Percentiles rank a stretch among this genome's conserved stretches.
phyloP scores from a whole-genome alignment of 345 rosid genomes.

The Triadica sebifera region DNA sequence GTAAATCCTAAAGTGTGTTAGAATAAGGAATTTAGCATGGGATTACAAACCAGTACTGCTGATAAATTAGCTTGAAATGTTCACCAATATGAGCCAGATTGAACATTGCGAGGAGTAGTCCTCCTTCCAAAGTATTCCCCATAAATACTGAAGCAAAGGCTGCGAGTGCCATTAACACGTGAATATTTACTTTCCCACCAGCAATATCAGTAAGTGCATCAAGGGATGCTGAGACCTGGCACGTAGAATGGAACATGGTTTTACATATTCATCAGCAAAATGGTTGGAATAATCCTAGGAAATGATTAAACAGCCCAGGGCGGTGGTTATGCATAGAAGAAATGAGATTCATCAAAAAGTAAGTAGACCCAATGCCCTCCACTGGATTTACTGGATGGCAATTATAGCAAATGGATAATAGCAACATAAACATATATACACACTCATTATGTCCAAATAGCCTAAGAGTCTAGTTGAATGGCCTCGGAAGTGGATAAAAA shows the following conservation, averaged over 20 bases:
- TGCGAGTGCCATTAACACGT: slow-evolving; percentile 93
- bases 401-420: not conserved
- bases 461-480: not conserved
- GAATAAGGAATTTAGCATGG: not conserved
- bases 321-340: not conserved
- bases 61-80: slow-evolving; percentile 12
- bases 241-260: not conserved
- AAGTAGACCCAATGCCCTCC: not conserved
- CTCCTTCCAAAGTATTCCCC: slow-evolving; percentile 96
- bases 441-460: not conserved
- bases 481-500: not conserved
- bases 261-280: not conserved
- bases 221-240: slow-evolving; percentile 82
- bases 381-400: not conserved
- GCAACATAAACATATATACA: not conserved
- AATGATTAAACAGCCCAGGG: not conserved
- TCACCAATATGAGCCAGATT: slow-evolving; percentile 95
- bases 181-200: slow-evolving; percentile 92
- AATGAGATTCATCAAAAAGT: not conserved
- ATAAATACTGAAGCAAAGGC: slow-evolving; percentile 92
- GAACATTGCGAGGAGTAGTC: slow-evolving; percentile 93
- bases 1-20: slow-evolving; percentile 21
- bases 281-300: not conserved
- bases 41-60: not conserved
- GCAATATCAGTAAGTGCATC: slow-evolving; percentile 87